Evolutionary conservation across 306 rosid genomes (phyloP), one percentile per base, ranked within the genome.

Genomic region (Medicago lupulina): DNA sequence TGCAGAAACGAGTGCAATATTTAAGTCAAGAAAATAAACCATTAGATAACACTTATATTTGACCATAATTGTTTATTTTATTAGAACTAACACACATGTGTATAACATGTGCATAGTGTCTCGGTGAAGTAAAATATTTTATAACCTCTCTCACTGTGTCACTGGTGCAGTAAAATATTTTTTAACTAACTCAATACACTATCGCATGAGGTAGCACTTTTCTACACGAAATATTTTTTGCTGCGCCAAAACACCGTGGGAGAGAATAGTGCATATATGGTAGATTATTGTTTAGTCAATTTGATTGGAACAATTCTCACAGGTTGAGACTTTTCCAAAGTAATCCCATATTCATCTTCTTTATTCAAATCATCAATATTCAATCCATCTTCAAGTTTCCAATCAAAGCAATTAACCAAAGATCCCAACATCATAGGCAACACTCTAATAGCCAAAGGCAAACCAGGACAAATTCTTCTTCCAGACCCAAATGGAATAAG

Each of bases 401-500:
- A 90, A 81, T 81, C 63, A 80, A 86, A 88, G 25, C 74, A 86
- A 74, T 87, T 85, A 25, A 87, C 6, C 25, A 89, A 73, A 0
- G 89, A 84, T 9, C 88, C 92, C 75, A 88, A 76, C 86, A 86
- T 84, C 73, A 82, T 43, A 65, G 80, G 75, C 75, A 86, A 28
- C 85, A 88, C 77, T 40, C 88, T 79, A 51, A 67, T 49, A 0
- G 89, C 89, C 79, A 88, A 74, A 4, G 87, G 89, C 74, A 80
- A 53, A 2, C 87, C 85, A 5, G 89, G 89, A 15, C 92, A 9
- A 67, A 82, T 74, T 64, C 88, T 65, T 15, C 86, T 6, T 0
- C 94, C 90, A 2, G 67, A 74, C 1, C 91, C 89, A 15, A 90
- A 90, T 0, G 92, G 90, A 7, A 82, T 47, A 2, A 89, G 76